Evolutionary conservation across 2,329 filamentous ascomycete species (phyloP).

Genomic region (Plenodomus lindquistii): DNA sequence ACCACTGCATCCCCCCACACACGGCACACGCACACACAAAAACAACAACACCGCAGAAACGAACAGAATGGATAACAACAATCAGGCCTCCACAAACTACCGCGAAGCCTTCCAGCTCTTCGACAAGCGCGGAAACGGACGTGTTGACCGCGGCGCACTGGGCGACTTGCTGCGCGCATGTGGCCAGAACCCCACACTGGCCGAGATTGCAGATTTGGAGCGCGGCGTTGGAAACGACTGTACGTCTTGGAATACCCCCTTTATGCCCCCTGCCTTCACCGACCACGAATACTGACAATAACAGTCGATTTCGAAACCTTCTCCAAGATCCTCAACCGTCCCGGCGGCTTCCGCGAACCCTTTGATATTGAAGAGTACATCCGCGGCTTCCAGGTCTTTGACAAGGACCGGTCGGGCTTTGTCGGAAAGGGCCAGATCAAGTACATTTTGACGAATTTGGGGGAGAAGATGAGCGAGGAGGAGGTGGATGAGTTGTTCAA

Average conservation of each 20-base stretch:
- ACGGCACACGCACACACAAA: slow-evolving; percentile 7
- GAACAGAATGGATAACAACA: slow-evolving; percentile 41
- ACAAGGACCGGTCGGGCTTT: slow-evolving; percentile 98
- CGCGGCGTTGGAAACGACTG: slow-evolving; percentile 88
- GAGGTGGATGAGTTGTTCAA: slow-evolving; percentile 99
- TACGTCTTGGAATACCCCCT: slow-evolving; percentile 57
- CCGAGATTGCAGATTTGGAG: slow-evolving; percentile 91
- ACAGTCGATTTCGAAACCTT: slow-evolving; percentile 98
- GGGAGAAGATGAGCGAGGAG: slow-evolving; percentile 99
- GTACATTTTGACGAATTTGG: slow-evolving; percentile 96
- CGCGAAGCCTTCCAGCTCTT: slow-evolving; percentile 99
- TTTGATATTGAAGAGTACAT: slow-evolving; percentile 98
- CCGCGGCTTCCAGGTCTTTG: slow-evolving; percentile 97
- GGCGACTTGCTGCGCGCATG: slow-evolving; percentile 95
- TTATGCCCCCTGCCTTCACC: not conserved
- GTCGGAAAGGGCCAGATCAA: slow-evolving; percentile 97
- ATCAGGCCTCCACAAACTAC: slow-evolving; percentile 89
- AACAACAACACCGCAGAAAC: slow-evolving; percentile 5
- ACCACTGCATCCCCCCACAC: slow-evolving; percentile 1
- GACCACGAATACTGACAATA: slow-evolving; percentile 3
- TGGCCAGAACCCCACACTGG: slow-evolving; percentile 94
- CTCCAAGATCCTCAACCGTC: slow-evolving; percentile 93
- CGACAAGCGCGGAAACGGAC: slow-evolving; percentile 97
- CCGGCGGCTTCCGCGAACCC: slow-evolving; percentile 96
- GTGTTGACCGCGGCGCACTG: slow-evolving; percentile 81